Evolutionary conservation across 148 eudicot species (phyloP), one percentile per base, ranked within the genome.

Genomic region (Dianthus caryophyllus): DNA sequence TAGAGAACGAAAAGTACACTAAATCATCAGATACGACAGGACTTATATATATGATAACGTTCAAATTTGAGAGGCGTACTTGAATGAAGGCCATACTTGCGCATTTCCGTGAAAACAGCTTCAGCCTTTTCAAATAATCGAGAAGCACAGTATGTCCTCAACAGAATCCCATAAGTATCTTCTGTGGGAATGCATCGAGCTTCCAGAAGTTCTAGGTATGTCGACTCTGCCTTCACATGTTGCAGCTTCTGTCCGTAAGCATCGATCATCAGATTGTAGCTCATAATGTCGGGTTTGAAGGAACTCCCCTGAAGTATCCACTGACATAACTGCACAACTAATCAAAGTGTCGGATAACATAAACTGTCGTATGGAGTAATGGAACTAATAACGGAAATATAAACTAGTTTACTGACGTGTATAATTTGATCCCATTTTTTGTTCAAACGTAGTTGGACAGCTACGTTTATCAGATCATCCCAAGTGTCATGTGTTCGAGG

Each of bases 111-210:
- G 64, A 83, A 86, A 39, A 88, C 76, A 52, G 93, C 96, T 79
- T 91, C 93, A 63, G 87, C 96, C 61, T 84, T 87, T 43, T 70
- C 84, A 66, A 80, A 78, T 67, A 83, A 72, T 18, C 88, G 83
- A 78, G 83, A 82, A 66, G 59, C 77, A 73, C 90, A 91, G 77
- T 83, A 91, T 31, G 88, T 84, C 71, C 80, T 91, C 36, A 91
- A 43, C 62, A 91, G 90, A 71, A 91, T 88, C 25, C 93, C 92
- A 74, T 84, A 91, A 49, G 93, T 91, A 67, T 88, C 90, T 79
- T 88, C 88, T 17, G 92, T 88, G 30, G 96, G 96, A 69, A 91
- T 75, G 59, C 97, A 91, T 33, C 81, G 77, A 59, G 83, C 84
- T 65, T 88, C 84, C 33, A 88, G 78, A 72, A 91, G 93, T 56